A percentile compares a stretch with the other conserved stretches of the same genome.
Conservation (phyloP, 2,329 filamentous ascomycete genomes). For the Gaeumannomyces sp. region DNA sequence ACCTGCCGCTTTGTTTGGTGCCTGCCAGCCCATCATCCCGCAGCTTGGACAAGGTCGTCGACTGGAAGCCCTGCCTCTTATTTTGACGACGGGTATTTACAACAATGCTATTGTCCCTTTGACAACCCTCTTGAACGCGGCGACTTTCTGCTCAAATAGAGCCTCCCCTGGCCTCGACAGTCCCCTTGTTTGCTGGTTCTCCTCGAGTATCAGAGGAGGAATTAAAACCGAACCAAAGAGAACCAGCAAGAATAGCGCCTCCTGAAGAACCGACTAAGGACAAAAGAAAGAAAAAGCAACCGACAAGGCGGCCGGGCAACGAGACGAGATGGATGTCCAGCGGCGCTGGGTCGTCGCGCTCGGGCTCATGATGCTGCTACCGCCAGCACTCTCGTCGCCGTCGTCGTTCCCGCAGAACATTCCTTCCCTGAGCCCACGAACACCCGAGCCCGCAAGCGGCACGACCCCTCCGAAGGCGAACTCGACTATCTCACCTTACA, state of each 20-base stretch:
- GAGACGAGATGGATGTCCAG: slow-evolving; percentile 24
- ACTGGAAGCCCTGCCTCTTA: not conserved
- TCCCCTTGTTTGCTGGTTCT: not conserved
- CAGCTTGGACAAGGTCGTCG: not conserved
- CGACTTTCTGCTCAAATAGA: not conserved
- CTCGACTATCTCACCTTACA: slow-evolving; percentile 49
- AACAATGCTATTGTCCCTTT: not conserved
- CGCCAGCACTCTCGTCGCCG: not conserved
- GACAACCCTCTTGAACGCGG: not conserved
- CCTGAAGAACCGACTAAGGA: not conserved
- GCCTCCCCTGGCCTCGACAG: not conserved
- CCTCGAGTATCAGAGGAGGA: not conserved
- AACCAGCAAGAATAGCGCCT: not conserved
- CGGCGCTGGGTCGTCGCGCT: slow-evolving; percentile 24
- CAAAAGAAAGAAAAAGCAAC: not conserved
- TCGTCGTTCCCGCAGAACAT: not conserved
- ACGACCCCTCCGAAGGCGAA: slow-evolving; percentile 23
- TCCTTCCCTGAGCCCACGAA: not conserved
- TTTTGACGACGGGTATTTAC: not conserved
- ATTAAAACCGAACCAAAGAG: not conserved
- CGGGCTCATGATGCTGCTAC: slow-evolving; percentile 9
- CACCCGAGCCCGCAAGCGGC: not conserved
- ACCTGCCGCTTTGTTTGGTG: not conserved
- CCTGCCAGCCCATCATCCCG: no score
- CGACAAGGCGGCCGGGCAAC: not conserved